Base-by-base conservation (phyloP, 352 stramenopile genomes). In the Thalassiosira oceanica region DNA sequence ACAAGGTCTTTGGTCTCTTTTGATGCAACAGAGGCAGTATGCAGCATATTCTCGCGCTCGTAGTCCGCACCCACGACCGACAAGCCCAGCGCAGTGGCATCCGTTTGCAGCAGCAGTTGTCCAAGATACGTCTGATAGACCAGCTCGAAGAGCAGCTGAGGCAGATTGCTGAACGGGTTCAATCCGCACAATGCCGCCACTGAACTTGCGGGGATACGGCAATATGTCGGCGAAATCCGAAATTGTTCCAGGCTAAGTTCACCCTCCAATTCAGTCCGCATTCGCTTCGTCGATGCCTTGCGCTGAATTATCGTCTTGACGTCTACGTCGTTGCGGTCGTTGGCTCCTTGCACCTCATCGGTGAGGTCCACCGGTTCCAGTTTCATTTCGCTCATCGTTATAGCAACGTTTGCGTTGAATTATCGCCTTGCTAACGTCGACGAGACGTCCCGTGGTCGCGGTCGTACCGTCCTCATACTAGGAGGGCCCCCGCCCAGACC, bases 41-140 rank as follows among this genome's bases (percentile, higher is more conserved):
- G 24, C 5, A 75, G 15, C 43, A 84, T 62, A 3, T 67, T 36
- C 54, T 82, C 43, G 54, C 78, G 54, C 23, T 86, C 65, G 15
- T 66, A 50, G 15, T 18, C 7, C 24, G 51, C 60, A 35, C 63
- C 58, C 0, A 81, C 61, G 11, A 87, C 6, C 16, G 54, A 24
- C 2, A 90, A 37, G 20, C 74, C 80, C 20, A 90, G 53, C 6
- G 76, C 28, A 2, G 48, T n/a, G 1, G 74, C 54, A 70, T 90
- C 83, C 3, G 60, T 53, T 45, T 61, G 48, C 6, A 85, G 36
- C n/a, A 88, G 43, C 20, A 26, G 26, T 60, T 82, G 62, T 5
- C 83, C 83, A 5, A 50, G 28, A 27, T 41, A 45, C 24, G 73
- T 78, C 66, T 90, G 83, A 50, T 90, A 90, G 0, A 90, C 62